These are phyloP conservation scores for Ilyonectria robusta DNA, from an alignment of 2,329 filamentous ascomycete genomes.

Conservation along the genomic window DNA sequence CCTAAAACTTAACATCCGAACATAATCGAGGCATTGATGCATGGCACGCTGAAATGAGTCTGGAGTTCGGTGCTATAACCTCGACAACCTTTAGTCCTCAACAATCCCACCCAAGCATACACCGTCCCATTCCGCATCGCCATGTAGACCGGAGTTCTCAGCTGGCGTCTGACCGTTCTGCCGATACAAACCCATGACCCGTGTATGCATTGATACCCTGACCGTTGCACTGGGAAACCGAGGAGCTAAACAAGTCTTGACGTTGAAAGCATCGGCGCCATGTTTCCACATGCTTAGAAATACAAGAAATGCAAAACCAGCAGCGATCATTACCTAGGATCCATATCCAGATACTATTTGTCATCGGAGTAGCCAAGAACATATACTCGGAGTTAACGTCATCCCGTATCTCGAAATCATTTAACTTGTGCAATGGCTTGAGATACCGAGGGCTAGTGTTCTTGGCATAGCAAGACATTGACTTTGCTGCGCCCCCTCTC, in stretches of 20 bases:
- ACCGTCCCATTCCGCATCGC: background rate
- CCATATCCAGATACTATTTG: background rate
- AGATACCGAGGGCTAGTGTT: background rate
- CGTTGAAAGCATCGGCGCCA: background rate
- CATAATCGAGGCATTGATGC: background rate
- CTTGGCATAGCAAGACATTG: background rate
- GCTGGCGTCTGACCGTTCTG: background rate
- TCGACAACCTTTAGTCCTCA: background rate
- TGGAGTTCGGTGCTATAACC: background rate
- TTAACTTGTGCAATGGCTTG: background rate
- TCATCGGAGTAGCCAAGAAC: background rate
- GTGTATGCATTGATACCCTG: background rate
- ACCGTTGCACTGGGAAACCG: background rate
- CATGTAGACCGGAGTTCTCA: background rate
- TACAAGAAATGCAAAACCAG: background rate
- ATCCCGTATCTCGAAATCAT: background rate
- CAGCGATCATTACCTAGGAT: background rate
- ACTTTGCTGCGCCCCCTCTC: background rate
- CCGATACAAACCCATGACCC: background rate
- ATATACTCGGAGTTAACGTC: background rate
- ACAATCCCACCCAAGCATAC: background rate
- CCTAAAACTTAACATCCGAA: background rate
- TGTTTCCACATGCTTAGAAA: background rate
- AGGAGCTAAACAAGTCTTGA: background rate
- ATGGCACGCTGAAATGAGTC: background rate